Percentiles rank a stretch among this genome's conserved stretches.
Evolutionary conservation across 169 alveolate species (phyloP).

Genomic region (Perkinsus olseni): DNA sequence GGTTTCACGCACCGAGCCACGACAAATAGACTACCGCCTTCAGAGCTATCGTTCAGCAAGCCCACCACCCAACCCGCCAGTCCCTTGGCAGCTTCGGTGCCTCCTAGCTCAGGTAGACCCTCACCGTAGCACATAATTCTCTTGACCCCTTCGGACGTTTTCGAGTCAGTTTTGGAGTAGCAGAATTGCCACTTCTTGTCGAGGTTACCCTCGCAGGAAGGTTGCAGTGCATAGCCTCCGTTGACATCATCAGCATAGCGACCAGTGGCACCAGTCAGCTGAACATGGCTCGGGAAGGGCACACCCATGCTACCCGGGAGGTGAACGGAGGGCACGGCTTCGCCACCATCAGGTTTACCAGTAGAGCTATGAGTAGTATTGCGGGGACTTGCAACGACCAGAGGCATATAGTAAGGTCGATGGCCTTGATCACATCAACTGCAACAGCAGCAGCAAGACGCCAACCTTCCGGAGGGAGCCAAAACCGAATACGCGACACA

Average conservation of each 20-base stretch:
- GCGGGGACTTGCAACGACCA: neutral
- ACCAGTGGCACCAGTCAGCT: neutral
- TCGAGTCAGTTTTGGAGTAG: neutral
- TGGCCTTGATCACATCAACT: neutral
- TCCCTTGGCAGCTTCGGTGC: neutral
- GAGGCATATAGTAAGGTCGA: neutral
- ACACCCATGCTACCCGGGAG: neutral
- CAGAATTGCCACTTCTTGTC: neutral
- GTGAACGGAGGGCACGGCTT: neutral
- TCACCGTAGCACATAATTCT: neutral
- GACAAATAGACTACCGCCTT: neutral
- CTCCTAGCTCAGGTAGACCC: neutral
- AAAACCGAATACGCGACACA: neutral
- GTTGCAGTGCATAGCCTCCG: neutral
- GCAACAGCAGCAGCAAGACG: neutral
- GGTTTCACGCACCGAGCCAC: conserved; percentile 1
- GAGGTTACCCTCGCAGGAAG: neutral
- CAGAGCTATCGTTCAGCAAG: neutral
- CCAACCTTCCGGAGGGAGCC: neutral
- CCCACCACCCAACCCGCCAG: neutral
- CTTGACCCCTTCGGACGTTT: neutral
- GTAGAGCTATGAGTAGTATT: neutral
- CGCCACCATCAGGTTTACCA: neutral
- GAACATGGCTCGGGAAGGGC: conserved; percentile 1
- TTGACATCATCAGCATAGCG: neutral